Conservation (phyloP, 768 basidiomycete genomes). For the Lactarius psammicola region DNA sequence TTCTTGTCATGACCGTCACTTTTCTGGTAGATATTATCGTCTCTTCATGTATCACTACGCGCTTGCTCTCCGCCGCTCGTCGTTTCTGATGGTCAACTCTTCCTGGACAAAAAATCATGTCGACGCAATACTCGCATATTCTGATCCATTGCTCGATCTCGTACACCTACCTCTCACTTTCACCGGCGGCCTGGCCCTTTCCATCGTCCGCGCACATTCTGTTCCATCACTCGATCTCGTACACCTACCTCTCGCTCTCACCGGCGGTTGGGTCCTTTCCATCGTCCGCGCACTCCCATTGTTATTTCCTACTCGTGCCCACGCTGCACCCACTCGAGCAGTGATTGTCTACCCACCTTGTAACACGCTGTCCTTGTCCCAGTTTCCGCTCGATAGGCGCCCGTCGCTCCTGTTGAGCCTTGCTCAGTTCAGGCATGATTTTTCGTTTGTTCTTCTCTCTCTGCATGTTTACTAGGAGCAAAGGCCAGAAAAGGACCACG, state of each 20-base stretch:
- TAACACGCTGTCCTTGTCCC: conserved; percentile 70
- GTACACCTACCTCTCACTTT: conserved; percentile 37
- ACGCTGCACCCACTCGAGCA: conserved; percentile 31
- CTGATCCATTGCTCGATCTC: conserved; percentile 49
- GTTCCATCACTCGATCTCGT: conserved; percentile 50
- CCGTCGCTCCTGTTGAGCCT: conserved; percentile 76
- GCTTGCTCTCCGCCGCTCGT: conserved; percentile 64
- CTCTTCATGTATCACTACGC: conserved; percentile 85
- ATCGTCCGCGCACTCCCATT: neutral
- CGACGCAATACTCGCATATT: conserved; percentile 62
- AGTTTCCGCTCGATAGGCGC: conserved; percentile 52
- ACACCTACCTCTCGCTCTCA: conserved; percentile 34
- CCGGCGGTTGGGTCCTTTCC: neutral
- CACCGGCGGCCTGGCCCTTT: neutral
- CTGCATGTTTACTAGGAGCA: neutral
- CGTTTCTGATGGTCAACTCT: conserved; percentile 90
- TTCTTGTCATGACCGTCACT: neutral
- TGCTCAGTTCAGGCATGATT: conserved; percentile 86
- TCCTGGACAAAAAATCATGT: conserved; percentile 92
- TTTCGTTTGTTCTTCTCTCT: neutral
- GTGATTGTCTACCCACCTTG: conserved; percentile 88
- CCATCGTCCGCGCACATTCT: conserved; percentile 38
- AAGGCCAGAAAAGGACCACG: conserved; percentile 94
- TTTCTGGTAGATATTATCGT: conserved; percentile 73
- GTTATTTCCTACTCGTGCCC: conserved; percentile 10